These are phyloP conservation scores for Fraxinus latifolia DNA, from an alignment of 305 asterid genomes.

Conservation along the genomic window DNA sequence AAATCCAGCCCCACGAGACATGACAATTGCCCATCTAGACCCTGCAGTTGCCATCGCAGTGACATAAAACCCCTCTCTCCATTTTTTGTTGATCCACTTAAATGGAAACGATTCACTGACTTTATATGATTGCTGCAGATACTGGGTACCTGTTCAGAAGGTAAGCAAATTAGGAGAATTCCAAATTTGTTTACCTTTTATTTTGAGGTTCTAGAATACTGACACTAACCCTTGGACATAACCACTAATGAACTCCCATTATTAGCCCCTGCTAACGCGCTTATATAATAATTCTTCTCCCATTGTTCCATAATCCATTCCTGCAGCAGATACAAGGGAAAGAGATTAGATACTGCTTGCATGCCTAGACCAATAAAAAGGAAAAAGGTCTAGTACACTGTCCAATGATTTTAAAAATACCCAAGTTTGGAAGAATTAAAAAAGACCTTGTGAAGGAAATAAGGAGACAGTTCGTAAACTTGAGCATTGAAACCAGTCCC, in stretches of 20 bases:
- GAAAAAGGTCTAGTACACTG: background rate
- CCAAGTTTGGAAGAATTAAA: conserved; percentile 11
- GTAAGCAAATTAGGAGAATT: conserved; percentile 6
- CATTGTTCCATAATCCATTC: conserved; percentile 77
- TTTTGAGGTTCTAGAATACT: background rate
- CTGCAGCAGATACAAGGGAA: conserved; percentile 29
- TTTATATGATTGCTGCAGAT: conserved; percentile 68
- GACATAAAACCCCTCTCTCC: conserved; percentile 67
- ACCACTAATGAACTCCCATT: conserved; percentile 71
- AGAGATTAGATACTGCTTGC: background rate
- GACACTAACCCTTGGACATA: conserved; percentile 71
- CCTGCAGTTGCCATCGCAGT: conserved; percentile 71
- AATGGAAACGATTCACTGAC: conserved; percentile 68
- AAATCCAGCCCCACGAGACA: conserved; percentile 71
- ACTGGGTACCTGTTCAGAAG: conserved; percentile 44
- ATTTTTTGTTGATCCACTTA: conserved; percentile 70
- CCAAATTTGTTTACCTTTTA: background rate
- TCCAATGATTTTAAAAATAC: background rate
- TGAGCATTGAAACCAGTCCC: conserved; percentile 67
- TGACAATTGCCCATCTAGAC: conserved; percentile 57
- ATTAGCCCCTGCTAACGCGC: conserved; percentile 67
- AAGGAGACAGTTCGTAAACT: conserved; percentile 58
- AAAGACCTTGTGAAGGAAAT: conserved; percentile 63
- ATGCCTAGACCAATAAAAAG: background rate
- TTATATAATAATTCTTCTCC: conserved; percentile 67